phyloP scores from a whole-genome alignment of 352 stramenopile genomes.

The Saprolegnia parasitica region DNA sequence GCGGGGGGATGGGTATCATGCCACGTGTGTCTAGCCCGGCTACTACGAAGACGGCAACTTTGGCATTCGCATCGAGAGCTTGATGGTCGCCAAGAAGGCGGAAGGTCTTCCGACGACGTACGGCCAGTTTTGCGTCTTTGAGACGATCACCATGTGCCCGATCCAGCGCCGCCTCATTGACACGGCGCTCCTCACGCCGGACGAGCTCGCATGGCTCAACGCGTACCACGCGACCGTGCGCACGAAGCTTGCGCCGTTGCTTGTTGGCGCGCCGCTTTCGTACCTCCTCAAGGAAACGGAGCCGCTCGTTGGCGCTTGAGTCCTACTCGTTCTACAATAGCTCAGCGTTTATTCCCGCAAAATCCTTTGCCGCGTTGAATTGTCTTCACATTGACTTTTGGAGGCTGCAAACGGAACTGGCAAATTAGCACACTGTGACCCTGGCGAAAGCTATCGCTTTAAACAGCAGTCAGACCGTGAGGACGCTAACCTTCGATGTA shows the following conservation, averaged over 20 bases:
- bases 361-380: neutral
- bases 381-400: neutral
- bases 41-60: constrained; percentile 98
- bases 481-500: too few relatives aligned
- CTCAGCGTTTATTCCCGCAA: neutral
- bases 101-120: constrained; percentile 54
- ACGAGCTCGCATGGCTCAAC: constrained; percentile 96
- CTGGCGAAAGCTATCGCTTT: too few relatives aligned
- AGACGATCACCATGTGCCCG: constrained; percentile 96
- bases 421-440: too few relatives aligned
- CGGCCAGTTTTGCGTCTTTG: constrained; percentile 94
- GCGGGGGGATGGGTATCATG: too few relatives aligned
- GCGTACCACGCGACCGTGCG: constrained; percentile 90
- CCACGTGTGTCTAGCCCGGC: constrained; percentile 69
- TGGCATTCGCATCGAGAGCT: constrained; percentile 99
- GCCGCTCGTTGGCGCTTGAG: constrained; percentile 35
- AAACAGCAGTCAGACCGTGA: too few relatives aligned
- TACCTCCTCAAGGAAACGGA: constrained; percentile 78
- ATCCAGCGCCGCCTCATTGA: constrained; percentile 98
- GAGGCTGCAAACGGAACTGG: too few relatives aligned
- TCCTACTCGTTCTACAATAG: neutral
- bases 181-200: constrained; percentile 77
- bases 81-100: constrained; percentile 92
- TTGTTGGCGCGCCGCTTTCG: constrained; percentile 54
- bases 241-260: constrained; percentile 86